phyloP scores from a whole-genome alignment of 331 rosid species.

The Prunus yedoensis region DNA sequence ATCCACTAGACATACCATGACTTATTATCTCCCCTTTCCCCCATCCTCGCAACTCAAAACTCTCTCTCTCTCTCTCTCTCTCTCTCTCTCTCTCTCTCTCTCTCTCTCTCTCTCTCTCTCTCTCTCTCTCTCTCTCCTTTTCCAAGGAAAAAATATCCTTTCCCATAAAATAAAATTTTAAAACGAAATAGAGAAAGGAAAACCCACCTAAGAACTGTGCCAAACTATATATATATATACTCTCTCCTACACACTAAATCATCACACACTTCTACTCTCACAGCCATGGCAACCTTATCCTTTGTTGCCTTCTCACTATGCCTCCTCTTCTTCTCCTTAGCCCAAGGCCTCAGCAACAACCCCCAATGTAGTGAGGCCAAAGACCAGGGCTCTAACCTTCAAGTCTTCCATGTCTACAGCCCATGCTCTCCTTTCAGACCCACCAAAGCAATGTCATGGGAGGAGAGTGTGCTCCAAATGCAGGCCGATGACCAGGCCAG shows the following conservation, averaged over 20 bases:
- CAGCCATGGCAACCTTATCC: constrained; percentile 41
- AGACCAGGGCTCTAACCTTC: constrained; percentile 59
- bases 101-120: not conserved
- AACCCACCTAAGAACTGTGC: not conserved
- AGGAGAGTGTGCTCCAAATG: constrained; percentile 57
- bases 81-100: constrained; percentile 3
- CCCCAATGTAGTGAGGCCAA: constrained; percentile 44
- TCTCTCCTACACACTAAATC: not conserved
- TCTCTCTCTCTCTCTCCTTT: not conserved
- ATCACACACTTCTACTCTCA: not conserved
- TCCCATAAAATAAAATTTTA: not conserved
- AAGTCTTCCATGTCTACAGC: constrained; percentile 65
- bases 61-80: not conserved
- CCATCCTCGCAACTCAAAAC: not conserved
- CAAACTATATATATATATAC: constrained; percentile 3
- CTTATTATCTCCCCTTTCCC: not conserved
- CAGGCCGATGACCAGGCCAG: constrained; percentile 61
- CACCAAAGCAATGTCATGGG: constrained; percentile 59
- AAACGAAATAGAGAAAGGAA: not conserved
- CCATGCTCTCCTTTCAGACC: constrained; percentile 80
- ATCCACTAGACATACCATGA: constrained; percentile 20
- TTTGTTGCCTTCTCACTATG: constrained; percentile 18
- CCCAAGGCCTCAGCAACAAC: constrained; percentile 32
- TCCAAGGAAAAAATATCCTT: not conserved
- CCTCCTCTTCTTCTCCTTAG: constrained; percentile 22